Evolutionary conservation across 805 yeast species (phyloP), one percentile per base, ranked within the genome.

Genomic region (Starmerella geochares): DNA sequence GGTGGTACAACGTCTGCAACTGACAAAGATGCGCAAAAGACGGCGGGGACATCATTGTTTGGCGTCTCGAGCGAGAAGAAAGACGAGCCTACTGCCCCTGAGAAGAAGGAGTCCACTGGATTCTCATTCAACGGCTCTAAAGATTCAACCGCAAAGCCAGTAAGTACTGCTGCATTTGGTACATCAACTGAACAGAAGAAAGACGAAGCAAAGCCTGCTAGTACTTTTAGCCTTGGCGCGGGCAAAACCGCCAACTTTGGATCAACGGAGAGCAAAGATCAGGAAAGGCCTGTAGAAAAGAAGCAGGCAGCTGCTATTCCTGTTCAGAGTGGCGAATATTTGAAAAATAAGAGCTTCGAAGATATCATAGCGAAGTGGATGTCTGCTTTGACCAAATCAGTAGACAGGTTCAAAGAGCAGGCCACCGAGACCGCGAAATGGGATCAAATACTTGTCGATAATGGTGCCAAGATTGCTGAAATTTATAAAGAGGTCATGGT

Each of bases 311-410:
- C 54, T 11, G 20, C 58, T 0, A 45, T 54, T 4, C 46, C 59
- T 1, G 33, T 86, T 3, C 78, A 60, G 4, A 63, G 69, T 3
- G 62, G 69, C 14, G 62, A 63, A 19, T 65, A 94, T 4, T 74
- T 92, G 32, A 87, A 85, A 59, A 92, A 92, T 67, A 86, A 86
- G 65, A 86, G 96, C 1, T 71, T 92, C 61, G 97, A 92, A 61
- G 97, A 92, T 63, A 74, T 92, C 57, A 83, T 92, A 38, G 77
- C 87, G 13, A 87, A 83, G 66, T 92, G 98, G 98, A 83, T 96
- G 0, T 78, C 79, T 49, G 94, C 92, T 57, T 67, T 92, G 52
- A 72, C 90, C 1, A 73, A 77, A 13, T 79, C 92, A 0, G 77
- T 90, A 2, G 73, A 75, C 23, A 80, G 84, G 32, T 92, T 88